Base-by-base conservation (phyloP, 352 stramenopile species). In the Saprolegnia diclina region DNA sequence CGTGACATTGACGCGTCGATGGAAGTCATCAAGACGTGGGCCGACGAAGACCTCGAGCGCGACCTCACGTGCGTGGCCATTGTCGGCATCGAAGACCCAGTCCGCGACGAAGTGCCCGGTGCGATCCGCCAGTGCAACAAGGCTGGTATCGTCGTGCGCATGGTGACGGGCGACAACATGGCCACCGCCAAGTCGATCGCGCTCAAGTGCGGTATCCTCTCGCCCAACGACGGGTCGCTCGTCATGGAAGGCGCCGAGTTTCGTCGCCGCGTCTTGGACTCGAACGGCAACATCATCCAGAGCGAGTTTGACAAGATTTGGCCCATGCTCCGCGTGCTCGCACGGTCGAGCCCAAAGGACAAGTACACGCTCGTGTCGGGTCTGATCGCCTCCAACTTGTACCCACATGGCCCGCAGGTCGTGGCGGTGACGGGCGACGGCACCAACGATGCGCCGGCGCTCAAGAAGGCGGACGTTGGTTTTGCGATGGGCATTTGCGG, bases 391-490 rank as follows among this genome's bases (percentile, higher is more conserved):
- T 81, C 77, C 45, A 86, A 80, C 26, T 37, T 87, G 38, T 54
- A 71, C 29, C 79, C 78, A 22, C 75, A 87, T 56, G 79, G 78
- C 14, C 59, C 62, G 18, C 68, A 88, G 68, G 84, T 98, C 57
- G 91, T 97, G 56, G 93, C 88, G 26, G 89, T 97, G 22, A 98
- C 93, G 6, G 92, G 93, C 56, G 93, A 98, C 72, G 93, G 92
- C 50, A 97, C 91, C 0, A 98, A 97, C 75, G 91, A 98, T 74
- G 92, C 85, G 16, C 92, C 94, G 24, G 92, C 92, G 24, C 77
- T 98, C 5, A 96, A 96, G 71, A 79, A 83, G 37, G 90, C 89
- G 19, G 83, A 97, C 77, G 89, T 97, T 44, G 90, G 91, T 56
- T 79, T 97, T 64, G 85, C 88, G 11, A 97, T 97, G 91, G 88